A percentile compares a stretch with the other conserved stretches of the same genome.
phyloP scores from a whole-genome alignment of 169 alveolate species.

The Plasmodium cynomolgi region DNA sequence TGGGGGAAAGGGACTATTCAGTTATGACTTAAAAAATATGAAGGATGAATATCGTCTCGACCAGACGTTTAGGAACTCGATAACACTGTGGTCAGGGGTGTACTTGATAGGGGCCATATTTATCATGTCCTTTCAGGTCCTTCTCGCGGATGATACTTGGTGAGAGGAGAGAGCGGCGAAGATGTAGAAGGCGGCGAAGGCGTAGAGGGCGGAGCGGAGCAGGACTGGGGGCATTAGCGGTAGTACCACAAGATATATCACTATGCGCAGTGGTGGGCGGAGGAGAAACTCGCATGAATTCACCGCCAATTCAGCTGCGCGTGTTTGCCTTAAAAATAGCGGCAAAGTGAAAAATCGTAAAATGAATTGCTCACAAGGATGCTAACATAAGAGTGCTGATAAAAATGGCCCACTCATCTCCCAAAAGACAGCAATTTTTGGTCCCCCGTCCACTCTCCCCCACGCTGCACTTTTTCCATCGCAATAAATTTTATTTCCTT shows the following conservation, averaged over 20 bases:
- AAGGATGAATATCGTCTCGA: slow-evolving; percentile 88
- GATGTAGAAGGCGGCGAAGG: not conserved
- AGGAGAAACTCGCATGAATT: not conserved
- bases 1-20: slow-evolving; percentile 90
- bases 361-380: not conserved
- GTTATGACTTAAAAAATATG: slow-evolving; percentile 88
- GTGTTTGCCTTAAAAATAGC: not conserved
- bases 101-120: slow-evolving; percentile 90
- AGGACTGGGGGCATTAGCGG: not conserved
- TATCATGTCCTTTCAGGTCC: slow-evolving; percentile 91
- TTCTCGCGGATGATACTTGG: slow-evolving; percentile 94
- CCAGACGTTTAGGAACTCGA: slow-evolving; percentile 82
- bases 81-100: slow-evolving; percentile 85
- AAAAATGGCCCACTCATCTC: not conserved
- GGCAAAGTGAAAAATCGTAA: not conserved
- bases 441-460: not conserved
- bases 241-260: not conserved
- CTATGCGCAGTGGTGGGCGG: not conserved
- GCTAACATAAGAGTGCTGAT: not conserved
- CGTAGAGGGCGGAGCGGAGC: not conserved
- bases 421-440: not conserved
- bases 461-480: not conserved
- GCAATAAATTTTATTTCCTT: not conserved
- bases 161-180: slow-evolving; percentile 21
- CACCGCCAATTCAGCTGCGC: not conserved